Base-by-base conservation (phyloP, 2,329 filamentous ascomycete species). In the Ophiosphaerella korrae region DNA sequence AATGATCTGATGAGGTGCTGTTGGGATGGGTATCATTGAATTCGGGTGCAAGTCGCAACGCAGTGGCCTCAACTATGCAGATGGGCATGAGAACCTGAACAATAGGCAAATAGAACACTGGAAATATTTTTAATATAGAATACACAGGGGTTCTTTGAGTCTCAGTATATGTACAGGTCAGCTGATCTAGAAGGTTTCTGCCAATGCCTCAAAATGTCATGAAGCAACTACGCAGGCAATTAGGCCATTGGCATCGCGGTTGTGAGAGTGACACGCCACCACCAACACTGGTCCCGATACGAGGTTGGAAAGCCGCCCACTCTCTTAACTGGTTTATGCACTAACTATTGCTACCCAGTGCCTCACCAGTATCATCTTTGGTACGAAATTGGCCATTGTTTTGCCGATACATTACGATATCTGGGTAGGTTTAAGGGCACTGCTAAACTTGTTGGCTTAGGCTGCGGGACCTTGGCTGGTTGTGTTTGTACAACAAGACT, bases 201-300 rank as follows among this genome's bases (percentile, higher is more conserved):
- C 29, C 76, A 2, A 78, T 76, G 64, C 78, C 78, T 70, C 84
- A 73, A 62, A 83, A 81, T 57, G 84, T 56, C 76, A 84, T 84
- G 78, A 84, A 84, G 80, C 81, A 84, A 43, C 71, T 69, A 14
- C 77, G 43, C 77, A 75, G 18, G 37, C 77, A 14, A 77, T 45
- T 77, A 75, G 5, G 37, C 78, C 75, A 53, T 78, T 78, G 24
- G 82, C 81, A 79, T 77, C 60, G 79, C 81, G 13, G 74, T 67
- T 13, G 73, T 68, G 62, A 80, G 74, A 75, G 54, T 75, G 55
- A 70, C 81, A 84, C 5, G 52, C 56, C 7, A 52, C 43, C 3
- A 59, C 50, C 7, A 54, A 46, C 3, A 59, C 53, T 7, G 53
- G 56, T 7, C 56, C 23, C 14, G 14, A 13, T 26, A 24, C 38